Evolutionary conservation across 148 eudicot species (phyloP).

Genomic region (Rhododendron ovatum): DNA sequence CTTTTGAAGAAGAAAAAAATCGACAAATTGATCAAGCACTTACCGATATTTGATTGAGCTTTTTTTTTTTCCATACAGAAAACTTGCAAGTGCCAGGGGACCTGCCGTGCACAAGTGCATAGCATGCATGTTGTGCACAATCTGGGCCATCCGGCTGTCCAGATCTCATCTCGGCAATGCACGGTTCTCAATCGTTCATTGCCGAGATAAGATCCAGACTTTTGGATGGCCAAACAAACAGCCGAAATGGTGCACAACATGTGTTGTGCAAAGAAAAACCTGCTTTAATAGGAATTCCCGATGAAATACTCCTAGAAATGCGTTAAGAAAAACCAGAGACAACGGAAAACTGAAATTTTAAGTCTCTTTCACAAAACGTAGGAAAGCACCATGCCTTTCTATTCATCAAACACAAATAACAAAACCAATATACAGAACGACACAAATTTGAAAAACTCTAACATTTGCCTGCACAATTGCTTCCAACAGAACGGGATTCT

Average conservation of each 20-base stretch:
- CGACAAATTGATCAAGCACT: not conserved
- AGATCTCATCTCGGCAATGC: no score
- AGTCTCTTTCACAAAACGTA: not conserved
- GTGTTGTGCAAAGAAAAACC: no score
- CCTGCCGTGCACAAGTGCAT: no score
- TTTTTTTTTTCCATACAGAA: no score
- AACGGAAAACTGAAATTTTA: not conserved
- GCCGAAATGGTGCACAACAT: no score
- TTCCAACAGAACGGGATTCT: not conserved
- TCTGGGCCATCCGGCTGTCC: no score
- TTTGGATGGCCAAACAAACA: no score
- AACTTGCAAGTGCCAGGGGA: no score
- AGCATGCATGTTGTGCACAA: no score
- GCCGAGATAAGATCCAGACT: no score
- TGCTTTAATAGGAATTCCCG: not conserved
- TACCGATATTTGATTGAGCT: no score
- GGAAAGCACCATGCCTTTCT: not conserved
- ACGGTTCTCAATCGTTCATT: no score
- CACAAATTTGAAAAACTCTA: not conserved
- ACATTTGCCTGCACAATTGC: slow-evolving; percentile 10
- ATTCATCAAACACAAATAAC: slow-evolving; percentile 8
- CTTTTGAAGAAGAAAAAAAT: not conserved
- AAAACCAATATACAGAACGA: not conserved
- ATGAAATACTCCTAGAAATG: not conserved
- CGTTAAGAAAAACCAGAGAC: not conserved